phyloP scores from a whole-genome alignment of 768 basidiomycete genomes.

The Trametopsis cervina region DNA sequence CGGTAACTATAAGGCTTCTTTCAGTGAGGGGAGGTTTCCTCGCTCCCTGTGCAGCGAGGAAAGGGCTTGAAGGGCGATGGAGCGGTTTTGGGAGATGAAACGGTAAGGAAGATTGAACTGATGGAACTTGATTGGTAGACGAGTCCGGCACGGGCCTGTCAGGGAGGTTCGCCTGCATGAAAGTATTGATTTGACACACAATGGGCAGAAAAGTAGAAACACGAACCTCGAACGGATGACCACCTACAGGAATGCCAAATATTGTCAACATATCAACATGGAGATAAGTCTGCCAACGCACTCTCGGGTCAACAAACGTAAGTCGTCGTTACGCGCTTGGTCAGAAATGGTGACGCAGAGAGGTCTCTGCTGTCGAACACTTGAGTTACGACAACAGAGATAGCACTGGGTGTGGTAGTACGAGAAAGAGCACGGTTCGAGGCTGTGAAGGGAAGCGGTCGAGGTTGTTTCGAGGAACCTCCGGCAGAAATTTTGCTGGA shows the following conservation, averaged over 20 bases:
- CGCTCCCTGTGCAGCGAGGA: slow-evolving; percentile 69
- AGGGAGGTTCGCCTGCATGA: slow-evolving; percentile 72
- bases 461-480: background rate
- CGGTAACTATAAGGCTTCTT: slow-evolving; percentile 40
- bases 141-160: slow-evolving; percentile 33
- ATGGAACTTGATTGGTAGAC: slow-evolving; percentile 6
- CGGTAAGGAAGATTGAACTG: slow-evolving; percentile 7
- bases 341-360: slow-evolving; percentile 57
- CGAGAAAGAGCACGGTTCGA: background rate
- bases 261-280: background rate
- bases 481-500: slow-evolving; percentile 7
- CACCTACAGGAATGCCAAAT: slow-evolving; percentile 43
- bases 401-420: background rate
- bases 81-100: slow-evolving; percentile 8
- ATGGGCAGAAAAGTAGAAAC: background rate
- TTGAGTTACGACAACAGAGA: slow-evolving; percentile 22
- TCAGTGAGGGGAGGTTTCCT: slow-evolving; percentile 58
- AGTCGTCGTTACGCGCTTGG: slow-evolving; percentile 72
- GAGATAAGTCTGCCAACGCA: slow-evolving; percentile 27
- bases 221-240: slow-evolving; percentile 70
- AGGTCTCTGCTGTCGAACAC: slow-evolving; percentile 34
- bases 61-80: slow-evolving; percentile 38
- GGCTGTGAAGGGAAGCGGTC: background rate
- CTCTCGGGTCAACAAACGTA: slow-evolving; percentile 78
- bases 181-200: background rate